phyloP scores from a whole-genome alignment of 257 asterid species.

The Nemophila menziesii region DNA sequence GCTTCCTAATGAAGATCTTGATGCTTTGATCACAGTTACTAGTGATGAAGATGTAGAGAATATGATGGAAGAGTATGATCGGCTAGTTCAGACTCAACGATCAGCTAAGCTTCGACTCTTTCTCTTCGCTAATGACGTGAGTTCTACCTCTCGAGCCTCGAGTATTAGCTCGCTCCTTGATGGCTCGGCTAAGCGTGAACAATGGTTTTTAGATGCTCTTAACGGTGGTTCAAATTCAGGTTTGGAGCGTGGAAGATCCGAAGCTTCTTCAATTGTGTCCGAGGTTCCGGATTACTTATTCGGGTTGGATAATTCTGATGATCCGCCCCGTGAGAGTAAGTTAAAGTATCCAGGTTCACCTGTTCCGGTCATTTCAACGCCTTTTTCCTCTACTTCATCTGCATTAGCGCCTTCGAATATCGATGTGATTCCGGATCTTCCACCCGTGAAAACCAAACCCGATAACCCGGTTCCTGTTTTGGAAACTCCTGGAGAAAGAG shows the following conservation, averaged over 20 bases:
- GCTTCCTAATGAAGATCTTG: conserved; percentile 89
- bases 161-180: conserved; percentile 70
- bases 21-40: conserved; percentile 67
- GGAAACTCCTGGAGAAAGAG: conserved; percentile 20
- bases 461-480: conserved; percentile 19
- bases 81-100: conserved; percentile 42
- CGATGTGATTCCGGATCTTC: conserved; percentile 60
- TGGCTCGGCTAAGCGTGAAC: conserved; percentile 81
- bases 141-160: conserved; percentile 37
- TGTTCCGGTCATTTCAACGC: conserved; percentile 47
- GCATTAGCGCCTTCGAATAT: conserved; percentile 42
- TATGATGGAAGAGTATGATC: conserved; percentile 92
- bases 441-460: conserved; percentile 62
- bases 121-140: conserved; percentile 36
- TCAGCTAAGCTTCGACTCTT: conserved; percentile 68
- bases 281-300: conserved; percentile 84
- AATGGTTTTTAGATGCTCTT: conserved; percentile 80
- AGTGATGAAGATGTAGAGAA: conserved; percentile 80
- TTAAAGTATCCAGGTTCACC: conserved; percentile 76
- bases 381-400: conserved; percentile 61
- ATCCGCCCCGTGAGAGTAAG: conserved; percentile 29
- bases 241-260: conserved; percentile 79
- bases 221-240: conserved; percentile 45
- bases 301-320: conserved; percentile 81
- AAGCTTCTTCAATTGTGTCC: conserved; percentile 74